Percentiles rank a stretch among this genome's conserved stretches.
phyloP scores from a whole-genome alignment of 495 filamentous ascomycete genomes.

The Astrocystis sublimbata region DNA sequence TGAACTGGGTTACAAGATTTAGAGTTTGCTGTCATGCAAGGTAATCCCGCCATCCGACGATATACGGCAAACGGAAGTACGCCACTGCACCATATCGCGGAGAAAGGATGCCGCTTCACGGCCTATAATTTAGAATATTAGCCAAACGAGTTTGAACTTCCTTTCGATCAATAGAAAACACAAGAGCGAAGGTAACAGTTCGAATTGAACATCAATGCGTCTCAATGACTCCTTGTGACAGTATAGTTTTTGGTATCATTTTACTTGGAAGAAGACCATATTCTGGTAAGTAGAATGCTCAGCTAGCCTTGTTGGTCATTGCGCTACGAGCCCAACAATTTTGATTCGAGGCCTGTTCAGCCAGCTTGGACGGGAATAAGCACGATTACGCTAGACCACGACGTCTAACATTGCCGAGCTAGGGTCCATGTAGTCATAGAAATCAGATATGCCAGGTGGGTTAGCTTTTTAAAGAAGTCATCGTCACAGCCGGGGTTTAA shows the following conservation, averaged over 20 bases:
- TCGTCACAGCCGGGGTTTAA: background rate
- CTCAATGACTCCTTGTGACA: no score
- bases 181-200: no score
- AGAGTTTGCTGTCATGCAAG: slow-evolving; percentile 11
- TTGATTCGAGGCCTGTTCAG: background rate
- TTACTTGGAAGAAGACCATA: no score
- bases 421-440: background rate
- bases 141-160: no score
- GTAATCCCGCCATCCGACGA: background rate
- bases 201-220: no score
- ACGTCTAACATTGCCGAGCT: background rate
- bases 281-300: background rate
- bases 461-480: background rate
- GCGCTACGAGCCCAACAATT: background rate
- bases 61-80: background rate
- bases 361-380: background rate
- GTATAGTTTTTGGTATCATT: no score
- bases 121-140: no score
- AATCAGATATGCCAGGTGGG: background rate
- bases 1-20: background rate
- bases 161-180: no score
- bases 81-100: background rate
- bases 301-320: background rate
- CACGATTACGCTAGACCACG: background rate
- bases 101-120: no score